A percentile compares a stretch with the other conserved stretches of the same genome.
phyloP scores from a whole-genome alignment of 495 filamentous ascomycete genomes.

The Xylaria bambusicola region DNA sequence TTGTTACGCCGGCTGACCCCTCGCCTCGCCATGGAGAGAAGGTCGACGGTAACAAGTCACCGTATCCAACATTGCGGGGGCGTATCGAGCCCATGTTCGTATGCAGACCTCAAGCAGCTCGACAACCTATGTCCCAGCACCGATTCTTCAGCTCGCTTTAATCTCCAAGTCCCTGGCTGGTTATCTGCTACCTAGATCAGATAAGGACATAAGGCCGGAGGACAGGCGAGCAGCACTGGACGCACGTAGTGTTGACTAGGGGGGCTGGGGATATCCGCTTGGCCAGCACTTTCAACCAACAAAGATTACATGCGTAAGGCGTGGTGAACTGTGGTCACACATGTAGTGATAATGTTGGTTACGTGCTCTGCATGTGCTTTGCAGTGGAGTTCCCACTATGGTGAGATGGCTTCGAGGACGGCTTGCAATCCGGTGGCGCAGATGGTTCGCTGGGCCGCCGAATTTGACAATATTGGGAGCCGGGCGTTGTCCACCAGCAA shows the following conservation, averaged over 20 bases:
- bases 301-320: too few species aligned
- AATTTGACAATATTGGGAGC: too few species aligned
- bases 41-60: constrained; percentile 23
- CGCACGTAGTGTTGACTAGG: not conserved
- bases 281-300: too few species aligned
- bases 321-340: too few species aligned
- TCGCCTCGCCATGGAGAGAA: constrained; percentile 26
- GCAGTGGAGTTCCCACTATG: too few species aligned
- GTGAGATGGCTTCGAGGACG: too few species aligned
- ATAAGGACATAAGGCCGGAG: not conserved
- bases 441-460: too few species aligned
- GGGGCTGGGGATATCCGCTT: too few species aligned
- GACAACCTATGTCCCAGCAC: not conserved
- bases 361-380: too few species aligned
- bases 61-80: not conserved
- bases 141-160: not conserved
- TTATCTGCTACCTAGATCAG: not conserved
- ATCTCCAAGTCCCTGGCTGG: not conserved
- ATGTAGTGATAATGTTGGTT: too few species aligned
- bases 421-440: too few species aligned
- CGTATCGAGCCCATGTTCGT: not conserved
- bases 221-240: not conserved
- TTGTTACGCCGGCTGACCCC: not conserved
- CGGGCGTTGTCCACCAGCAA: too few species aligned
- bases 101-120: not conserved